Evolutionary conservation across 768 basidiomycete species (phyloP).

Genomic region (Rhodotorula taiwanensis): DNA sequence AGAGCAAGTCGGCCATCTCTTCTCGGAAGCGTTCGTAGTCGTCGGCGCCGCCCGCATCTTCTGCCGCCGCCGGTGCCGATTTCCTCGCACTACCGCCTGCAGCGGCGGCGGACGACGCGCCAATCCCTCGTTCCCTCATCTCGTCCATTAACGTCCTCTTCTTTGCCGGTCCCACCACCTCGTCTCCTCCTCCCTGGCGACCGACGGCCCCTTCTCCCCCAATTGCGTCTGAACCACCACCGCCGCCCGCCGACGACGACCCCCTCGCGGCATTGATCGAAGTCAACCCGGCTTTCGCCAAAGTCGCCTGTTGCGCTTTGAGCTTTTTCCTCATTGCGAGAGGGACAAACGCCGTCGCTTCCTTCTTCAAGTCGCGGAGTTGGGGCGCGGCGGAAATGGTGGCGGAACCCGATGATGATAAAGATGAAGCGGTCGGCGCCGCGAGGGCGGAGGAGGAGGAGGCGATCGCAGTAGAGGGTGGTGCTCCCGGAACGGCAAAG

Average conservation of each 20-base stretch:
- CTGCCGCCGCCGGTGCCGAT: background rate
- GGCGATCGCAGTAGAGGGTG: slow-evolving; percentile 10
- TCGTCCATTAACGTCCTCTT: slow-evolving; percentile 10
- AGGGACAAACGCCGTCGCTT: slow-evolving; percentile 87
- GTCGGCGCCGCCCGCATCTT: slow-evolving; percentile 6
- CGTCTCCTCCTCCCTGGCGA: too few species aligned
- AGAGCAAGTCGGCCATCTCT: slow-evolving; percentile 32
- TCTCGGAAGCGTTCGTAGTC: slow-evolving; percentile 33
- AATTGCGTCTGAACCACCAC: too few species aligned
- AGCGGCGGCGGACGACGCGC: background rate
- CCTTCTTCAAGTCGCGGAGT: slow-evolving; percentile 87
- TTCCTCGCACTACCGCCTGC: background rate
- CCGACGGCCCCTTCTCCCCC: too few species aligned
- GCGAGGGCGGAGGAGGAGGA: background rate
- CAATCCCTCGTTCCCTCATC: slow-evolving; percentile 19
- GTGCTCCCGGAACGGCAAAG: slow-evolving; percentile 8
- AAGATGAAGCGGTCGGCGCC: slow-evolving; percentile 16
- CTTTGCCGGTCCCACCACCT: background rate
- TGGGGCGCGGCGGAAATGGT: slow-evolving; percentile 77
- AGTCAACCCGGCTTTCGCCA: slow-evolving; percentile 12
- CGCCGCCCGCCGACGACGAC: too few species aligned
- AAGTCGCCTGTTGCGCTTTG: slow-evolving; percentile 12
- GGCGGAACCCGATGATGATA: slow-evolving; percentile 46
- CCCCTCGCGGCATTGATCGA: slow-evolving; percentile 18
- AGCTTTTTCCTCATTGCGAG: slow-evolving; percentile 59